Evolutionary conservation across 805 yeast genomes (phyloP).

Genomic region (Vanderwaltozyma tropicalis): DNA sequence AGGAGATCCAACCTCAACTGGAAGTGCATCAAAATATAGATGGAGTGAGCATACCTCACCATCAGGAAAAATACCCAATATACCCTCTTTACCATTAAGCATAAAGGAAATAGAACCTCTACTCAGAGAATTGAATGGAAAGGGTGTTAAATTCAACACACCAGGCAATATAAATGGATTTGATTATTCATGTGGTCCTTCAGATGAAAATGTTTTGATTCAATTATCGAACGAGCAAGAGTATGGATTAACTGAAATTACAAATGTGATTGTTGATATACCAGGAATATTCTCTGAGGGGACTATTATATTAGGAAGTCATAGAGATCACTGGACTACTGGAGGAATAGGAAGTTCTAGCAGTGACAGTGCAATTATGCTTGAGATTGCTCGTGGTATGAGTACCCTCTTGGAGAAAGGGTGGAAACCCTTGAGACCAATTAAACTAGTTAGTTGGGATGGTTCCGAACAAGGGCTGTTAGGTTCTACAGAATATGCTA

Average conservation of each 20-base stretch:
- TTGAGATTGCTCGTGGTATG: constrained; percentile 46
- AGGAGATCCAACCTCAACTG: constrained; percentile 75
- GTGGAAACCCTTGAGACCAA: constrained; percentile 66
- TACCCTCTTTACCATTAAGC: constrained; percentile 46
- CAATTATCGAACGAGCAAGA: constrained; percentile 35
- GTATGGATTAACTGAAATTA: constrained; percentile 34
- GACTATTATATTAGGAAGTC: constrained; percentile 44
- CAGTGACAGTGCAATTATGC: constrained; percentile 38
- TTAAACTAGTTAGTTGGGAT: constrained; percentile 70
- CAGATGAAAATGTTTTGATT: constrained; percentile 21
- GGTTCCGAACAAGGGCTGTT: constrained; percentile 65
- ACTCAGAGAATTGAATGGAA: constrained; percentile 29
- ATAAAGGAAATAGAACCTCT: constrained; percentile 35
- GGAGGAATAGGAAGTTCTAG: constrained; percentile 45
- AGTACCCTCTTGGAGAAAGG: constrained; percentile 36
- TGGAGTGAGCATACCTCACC: constrained; percentile 34
- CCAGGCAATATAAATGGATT: constrained; percentile 33
- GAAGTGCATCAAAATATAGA: constrained; percentile 43
- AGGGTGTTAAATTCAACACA: constrained; percentile 29
- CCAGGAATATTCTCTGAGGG: constrained; percentile 46
- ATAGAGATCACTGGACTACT: constrained; percentile 41
- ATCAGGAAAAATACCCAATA: constrained; percentile 35
- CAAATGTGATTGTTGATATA: constrained; percentile 43
- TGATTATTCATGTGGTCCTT: constrained; percentile 41
- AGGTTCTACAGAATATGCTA: constrained; percentile 75